These are phyloP conservation scores for Epithele typhae DNA, from an alignment of 768 basidiomycete genomes.

Conservation along the genomic window DNA sequence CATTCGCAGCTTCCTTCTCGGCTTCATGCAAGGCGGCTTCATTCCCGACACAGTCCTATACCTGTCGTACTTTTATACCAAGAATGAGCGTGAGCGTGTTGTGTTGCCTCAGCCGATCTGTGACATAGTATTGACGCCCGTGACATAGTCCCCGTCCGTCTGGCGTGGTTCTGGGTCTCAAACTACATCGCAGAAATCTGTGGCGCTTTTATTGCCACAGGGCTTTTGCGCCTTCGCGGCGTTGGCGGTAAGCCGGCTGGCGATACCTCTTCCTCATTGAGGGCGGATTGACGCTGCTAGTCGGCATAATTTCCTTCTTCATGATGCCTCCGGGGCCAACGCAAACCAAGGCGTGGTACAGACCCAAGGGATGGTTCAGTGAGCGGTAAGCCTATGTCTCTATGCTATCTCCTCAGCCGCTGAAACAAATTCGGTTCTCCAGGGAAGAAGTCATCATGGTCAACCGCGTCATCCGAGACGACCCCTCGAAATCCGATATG, in stretches of 20 bases:
- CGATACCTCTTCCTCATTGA: slow-evolving; percentile 56
- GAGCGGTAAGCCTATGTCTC: slow-evolving; percentile 36
- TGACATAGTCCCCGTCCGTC: slow-evolving; percentile 51
- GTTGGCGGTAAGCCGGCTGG: slow-evolving; percentile 52
- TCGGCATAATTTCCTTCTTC: slow-evolving; percentile 50
- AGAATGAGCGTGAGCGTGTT: slow-evolving; percentile 41
- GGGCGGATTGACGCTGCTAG: slow-evolving; percentile 44
- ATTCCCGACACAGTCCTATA: slow-evolving; percentile 64
- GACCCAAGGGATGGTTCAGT: slow-evolving; percentile 63
- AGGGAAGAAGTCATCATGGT: slow-evolving; percentile 65
- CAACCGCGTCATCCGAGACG: slow-evolving; percentile 58
- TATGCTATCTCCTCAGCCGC: neutral
- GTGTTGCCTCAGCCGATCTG: neutral
- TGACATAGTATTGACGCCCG: neutral
- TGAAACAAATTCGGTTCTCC: neutral
- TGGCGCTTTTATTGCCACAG: slow-evolving; percentile 61
- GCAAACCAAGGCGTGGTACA: slow-evolving; percentile 55
- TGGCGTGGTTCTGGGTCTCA: slow-evolving; percentile 67
- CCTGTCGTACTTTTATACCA: slow-evolving; percentile 62
- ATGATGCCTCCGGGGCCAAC: slow-evolving; percentile 62
- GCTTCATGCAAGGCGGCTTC: slow-evolving; percentile 62
- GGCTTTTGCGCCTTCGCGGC: slow-evolving; percentile 52
- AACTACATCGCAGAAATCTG: slow-evolving; percentile 51
- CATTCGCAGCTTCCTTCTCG: slow-evolving; percentile 40
- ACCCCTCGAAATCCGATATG: slow-evolving; percentile 65